These are phyloP conservation scores for Kockiozyma suomiensis DNA, from an alignment of 805 yeast species.

Conservation along the genomic window DNA sequence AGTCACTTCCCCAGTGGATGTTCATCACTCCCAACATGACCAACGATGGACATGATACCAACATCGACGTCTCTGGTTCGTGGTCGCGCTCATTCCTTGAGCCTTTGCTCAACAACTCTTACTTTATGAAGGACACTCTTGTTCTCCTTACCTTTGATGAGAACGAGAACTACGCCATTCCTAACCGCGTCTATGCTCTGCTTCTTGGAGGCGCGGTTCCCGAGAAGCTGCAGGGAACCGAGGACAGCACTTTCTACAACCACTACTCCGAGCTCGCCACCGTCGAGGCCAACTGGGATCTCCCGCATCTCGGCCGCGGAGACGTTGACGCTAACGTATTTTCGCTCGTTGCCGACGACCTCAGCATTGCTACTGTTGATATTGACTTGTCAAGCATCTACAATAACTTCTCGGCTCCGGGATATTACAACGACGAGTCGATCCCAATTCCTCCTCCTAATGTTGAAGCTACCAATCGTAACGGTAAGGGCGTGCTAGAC, in stretches of 20 bases:
- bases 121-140: conserved; percentile 52
- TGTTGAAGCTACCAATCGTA: conserved; percentile 43
- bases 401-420: conserved; percentile 33
- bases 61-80: conserved; percentile 49
- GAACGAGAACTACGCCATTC: conserved; percentile 48
- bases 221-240: conserved; percentile 47
- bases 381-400: conserved; percentile 21
- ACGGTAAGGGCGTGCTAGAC: conserved; percentile 44
- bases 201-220: conserved; percentile 55
- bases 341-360: conserved; percentile 46
- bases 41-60: conserved; percentile 56
- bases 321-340: conserved; percentile 57
- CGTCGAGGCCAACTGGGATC: conserved; percentile 55
- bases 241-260: conserved; percentile 53
- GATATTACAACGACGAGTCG: conserved; percentile 27
- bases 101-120: conserved; percentile 50
- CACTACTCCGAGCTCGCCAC: conserved; percentile 57
- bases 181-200: conserved; percentile 52
- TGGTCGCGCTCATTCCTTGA: conserved; percentile 52
- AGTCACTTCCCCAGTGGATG: conserved; percentile 55
- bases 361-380: conserved; percentile 23
- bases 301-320: conserved; percentile 54
- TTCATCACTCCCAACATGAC: conserved; percentile 59
- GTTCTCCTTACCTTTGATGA: conserved; percentile 56
- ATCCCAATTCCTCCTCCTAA: conserved; percentile 46